Base-by-base conservation (phyloP, 2,329 filamentous ascomycete species). In the Cryoendolithus antarcticus region DNA sequence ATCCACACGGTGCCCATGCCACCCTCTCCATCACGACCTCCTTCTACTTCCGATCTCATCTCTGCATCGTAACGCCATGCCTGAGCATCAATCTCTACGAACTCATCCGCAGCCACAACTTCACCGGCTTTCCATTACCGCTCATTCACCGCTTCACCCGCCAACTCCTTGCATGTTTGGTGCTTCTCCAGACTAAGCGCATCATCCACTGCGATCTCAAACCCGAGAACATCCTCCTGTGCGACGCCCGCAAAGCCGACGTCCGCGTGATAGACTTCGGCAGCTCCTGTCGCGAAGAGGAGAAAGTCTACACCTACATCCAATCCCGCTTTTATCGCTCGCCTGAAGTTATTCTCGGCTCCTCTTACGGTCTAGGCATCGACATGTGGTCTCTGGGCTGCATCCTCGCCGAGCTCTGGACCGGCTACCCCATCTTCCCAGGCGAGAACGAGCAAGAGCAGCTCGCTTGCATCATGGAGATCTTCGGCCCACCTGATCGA, bases 331-430 rank as follows among this genome's bases (percentile, higher is more conserved):
- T 98, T 65, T 98, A 98, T 63, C 84, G 91, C 44, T 96, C 89
- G 1, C 91, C 91, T 0, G 91, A 98, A 61, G 91, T 98, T 45
- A 98, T 98, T 47, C 72, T 98, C 27, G 91, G 91, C 39, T 96
- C 95, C 86, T 93, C 83, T 2, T 98, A 98, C 56, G 91, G 91
- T 15, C 75, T 98, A 69, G 86, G 91, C 1, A 98, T 98, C 50
- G 91, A 98, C 57, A 96, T 98, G 89, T 98, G 91, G 91, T 93
- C 86, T 64, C 69, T 98, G 30, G 91, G 91, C n/a, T 98, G 91
- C 61, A 98, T 98, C 49, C 67, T 98, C 39, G 91, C 91, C 1
- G 91, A 98, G 62, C 67, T 98, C 4, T 91, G 80, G 56, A 98
- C 89, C 0, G 91, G 91, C 9, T 94, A 96, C 46, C 91, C 91